Evolutionary conservation across 306 rosid species (phyloP), one percentile per base, ranked within the genome.

Genomic region (Hippophae rhamnoides): DNA sequence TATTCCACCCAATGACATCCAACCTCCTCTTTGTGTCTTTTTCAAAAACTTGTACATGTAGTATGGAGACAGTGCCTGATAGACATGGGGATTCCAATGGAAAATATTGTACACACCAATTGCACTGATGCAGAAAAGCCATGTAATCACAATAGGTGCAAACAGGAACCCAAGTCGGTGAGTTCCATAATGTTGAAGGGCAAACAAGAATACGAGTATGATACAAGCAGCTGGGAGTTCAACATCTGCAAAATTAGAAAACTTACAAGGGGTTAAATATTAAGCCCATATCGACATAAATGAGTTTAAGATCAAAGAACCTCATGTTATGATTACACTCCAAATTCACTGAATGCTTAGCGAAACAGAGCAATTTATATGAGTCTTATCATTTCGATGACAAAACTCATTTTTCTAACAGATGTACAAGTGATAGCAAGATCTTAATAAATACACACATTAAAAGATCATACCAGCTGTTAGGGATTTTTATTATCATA

Each of bases 1-100:
- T 64, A 87, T 87, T 52, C 97, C 95, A 9, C 97, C 97, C 71
- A 90, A 66, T 52, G 97, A 85, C 97, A 84, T 90, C 97, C 97
- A 90, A 27, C 97, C 97, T 61, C 82, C 77, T 61, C 73, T 74
- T 79, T 71, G 87, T 8, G 97, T 90, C 72, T 90, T 90, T 44
- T 73, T 90, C 52, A 90, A 74, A 72, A 90, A 90, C 49, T 87
- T 87, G 76, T 81, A 81, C 97, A 90, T 90, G 80, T 90, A 87
- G 58, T 87, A 84, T 42, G 97, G 97, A 46, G 94, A 87, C 68
- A 90, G 86, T 67, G 97, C 97, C 82, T 79, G 67, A 63, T 87
- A 90, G 53, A 90, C 94, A 58, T 82, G 82, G 11, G 87, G 97
- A 68, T 90, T 90, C 97, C 97, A 90, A 12, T 82, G 76, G 61